Evolutionary conservation across 2,329 filamentous ascomycete species (phyloP).

Genomic region (Colletotrichum paranaense): DNA sequence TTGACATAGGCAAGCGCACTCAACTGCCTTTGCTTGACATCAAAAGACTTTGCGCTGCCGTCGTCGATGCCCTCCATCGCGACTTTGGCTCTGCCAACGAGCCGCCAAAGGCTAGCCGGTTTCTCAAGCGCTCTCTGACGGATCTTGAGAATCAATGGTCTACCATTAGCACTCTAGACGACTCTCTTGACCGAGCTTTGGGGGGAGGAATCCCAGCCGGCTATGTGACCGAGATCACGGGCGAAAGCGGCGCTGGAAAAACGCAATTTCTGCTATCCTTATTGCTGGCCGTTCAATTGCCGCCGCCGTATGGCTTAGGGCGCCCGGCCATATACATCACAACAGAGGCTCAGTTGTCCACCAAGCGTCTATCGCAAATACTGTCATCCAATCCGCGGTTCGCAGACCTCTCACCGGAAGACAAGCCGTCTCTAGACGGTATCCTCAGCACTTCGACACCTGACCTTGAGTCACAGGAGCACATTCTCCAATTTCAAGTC

Average conservation of each 20-base stretch:
- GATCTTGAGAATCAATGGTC: slow-evolving; percentile 43
- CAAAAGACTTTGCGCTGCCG: slow-evolving; percentile 75
- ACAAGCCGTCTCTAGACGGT: slow-evolving; percentile 73
- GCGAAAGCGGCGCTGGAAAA: slow-evolving; percentile 95
- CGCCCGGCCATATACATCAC: slow-evolving; percentile 91
- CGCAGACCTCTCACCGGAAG: slow-evolving; percentile 41
- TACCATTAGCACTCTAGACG: slow-evolving; percentile 84
- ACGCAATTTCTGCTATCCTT: slow-evolving; percentile 92
- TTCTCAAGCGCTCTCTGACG: slow-evolving; percentile 22
- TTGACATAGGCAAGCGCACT: slow-evolving; percentile 87
- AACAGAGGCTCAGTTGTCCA: slow-evolving; percentile 88
- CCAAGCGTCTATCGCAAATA: slow-evolving; percentile 83
- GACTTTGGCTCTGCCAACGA: slow-evolving; percentile 56
- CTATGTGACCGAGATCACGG: slow-evolving; percentile 88
- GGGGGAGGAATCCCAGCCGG: slow-evolving; percentile 85
- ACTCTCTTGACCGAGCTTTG: slow-evolving; percentile 74
- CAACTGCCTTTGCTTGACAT: slow-evolving; percentile 84
- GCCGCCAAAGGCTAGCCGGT: background rate
- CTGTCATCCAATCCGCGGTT: slow-evolving; percentile 75
- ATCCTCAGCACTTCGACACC: slow-evolving; percentile 86
- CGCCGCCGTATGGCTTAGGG: slow-evolving; percentile 75
- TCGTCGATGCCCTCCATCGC: slow-evolving; percentile 74
- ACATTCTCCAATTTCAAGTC: slow-evolving; percentile 92
- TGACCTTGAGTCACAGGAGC: slow-evolving; percentile 94
- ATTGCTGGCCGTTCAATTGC: slow-evolving; percentile 85